These are phyloP conservation scores for Saccharomycopsis sp. DNA, from an alignment of 805 yeast genomes.

Conservation along the genomic window DNA sequence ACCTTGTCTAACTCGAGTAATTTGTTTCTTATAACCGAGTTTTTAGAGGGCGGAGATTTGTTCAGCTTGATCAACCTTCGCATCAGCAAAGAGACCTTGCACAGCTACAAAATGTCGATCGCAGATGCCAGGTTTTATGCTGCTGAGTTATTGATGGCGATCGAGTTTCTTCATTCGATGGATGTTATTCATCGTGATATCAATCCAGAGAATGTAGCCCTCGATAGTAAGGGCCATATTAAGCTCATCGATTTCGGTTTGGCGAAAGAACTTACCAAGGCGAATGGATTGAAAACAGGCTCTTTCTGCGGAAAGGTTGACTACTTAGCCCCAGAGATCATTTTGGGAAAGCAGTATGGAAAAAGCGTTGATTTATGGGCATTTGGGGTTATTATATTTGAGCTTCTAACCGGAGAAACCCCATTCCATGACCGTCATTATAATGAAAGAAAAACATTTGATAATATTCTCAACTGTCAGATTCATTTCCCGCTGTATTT, in stretches of 20 bases:
- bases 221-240: conserved; percentile 42
- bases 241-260: conserved; percentile 44
- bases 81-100: not conserved
- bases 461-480: not conserved
- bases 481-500: conserved; percentile 2
- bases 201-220: conserved; percentile 69
- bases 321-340: conserved; percentile 93
- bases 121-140: conserved; percentile 4
- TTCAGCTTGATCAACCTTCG: conserved; percentile 7
- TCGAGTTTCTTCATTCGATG: conserved; percentile 51
- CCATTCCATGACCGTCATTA: conserved; percentile 86
- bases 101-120: not conserved
- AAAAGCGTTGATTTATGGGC: conserved; percentile 96
- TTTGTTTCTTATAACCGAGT: conserved; percentile 8
- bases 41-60: conserved; percentile 13
- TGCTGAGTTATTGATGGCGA: conserved; percentile 5
- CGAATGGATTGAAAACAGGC: conserved; percentile 41
- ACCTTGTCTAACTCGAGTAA: not conserved
- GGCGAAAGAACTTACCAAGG: conserved; percentile 39
- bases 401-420: conserved; percentile 84
- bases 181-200: conserved; percentile 75
- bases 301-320: conserved; percentile 95
- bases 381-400: conserved; percentile 88
- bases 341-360: conserved; percentile 76
- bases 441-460: conserved; percentile 31